Evolutionary conservation across 352 stramenopile genomes (phyloP).

Genomic region (Peronospora farinosa): DNA sequence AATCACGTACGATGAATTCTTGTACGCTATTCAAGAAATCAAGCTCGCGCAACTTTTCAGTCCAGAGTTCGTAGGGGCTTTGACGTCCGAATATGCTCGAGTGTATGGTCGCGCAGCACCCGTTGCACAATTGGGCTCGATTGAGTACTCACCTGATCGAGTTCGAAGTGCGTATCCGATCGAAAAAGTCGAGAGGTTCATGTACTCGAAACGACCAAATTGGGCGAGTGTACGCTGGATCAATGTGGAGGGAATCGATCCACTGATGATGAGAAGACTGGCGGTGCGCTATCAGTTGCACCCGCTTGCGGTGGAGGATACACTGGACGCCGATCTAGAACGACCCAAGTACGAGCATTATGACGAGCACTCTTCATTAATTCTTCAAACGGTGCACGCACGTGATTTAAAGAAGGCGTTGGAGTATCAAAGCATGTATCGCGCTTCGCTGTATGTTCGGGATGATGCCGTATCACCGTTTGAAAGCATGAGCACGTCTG

Average conservation of each 20-base stretch:
- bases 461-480: constrained; percentile 45
- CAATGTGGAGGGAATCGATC: constrained; percentile 60
- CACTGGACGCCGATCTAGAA: constrained; percentile 66
- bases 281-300: constrained; percentile 82
- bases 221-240: constrained; percentile 83
- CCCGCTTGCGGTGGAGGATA: constrained; percentile 79
- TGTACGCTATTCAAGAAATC: constrained; percentile 84
- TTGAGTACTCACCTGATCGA: constrained; percentile 73
- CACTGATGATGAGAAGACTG: constrained; percentile 57
- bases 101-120: constrained; percentile 15
- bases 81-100: constrained; percentile 19
- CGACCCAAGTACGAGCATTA: constrained; percentile 84
- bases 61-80: constrained; percentile 41
- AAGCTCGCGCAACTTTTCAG: constrained; percentile 85
- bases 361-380: constrained; percentile 75
- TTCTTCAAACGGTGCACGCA: constrained; percentile 62
- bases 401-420: constrained; percentile 46
- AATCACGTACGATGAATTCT: constrained; percentile 83
- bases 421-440: constrained; percentile 70
- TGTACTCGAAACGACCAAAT: constrained; percentile 70
- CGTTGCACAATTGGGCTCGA: constrained; percentile 39
- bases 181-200: constrained; percentile 65
- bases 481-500: constrained; percentile 57
- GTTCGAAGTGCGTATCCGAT: constrained; percentile 76
- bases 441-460: constrained; percentile 54